phyloP scores from a whole-genome alignment of 257 asterid species.

The Solanum dulcamara region DNA sequence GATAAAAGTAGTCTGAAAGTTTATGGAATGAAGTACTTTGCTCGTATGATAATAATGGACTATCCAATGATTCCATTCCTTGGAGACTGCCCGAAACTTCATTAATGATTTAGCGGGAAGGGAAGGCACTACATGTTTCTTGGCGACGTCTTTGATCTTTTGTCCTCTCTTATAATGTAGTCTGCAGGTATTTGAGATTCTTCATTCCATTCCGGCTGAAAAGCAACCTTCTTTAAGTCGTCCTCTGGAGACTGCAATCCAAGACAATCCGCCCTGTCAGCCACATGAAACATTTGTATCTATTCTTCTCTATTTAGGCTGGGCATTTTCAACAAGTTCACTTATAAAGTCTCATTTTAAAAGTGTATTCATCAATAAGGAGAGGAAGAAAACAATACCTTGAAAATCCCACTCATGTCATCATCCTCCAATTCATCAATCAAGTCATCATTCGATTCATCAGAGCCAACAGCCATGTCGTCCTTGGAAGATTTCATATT shows the following conservation, averaged over 20 bases:
- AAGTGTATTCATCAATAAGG: neutral
- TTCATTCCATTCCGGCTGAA: neutral
- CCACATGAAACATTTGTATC: neutral
- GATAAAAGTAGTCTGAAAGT: slow-evolving; percentile 34
- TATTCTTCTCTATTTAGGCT: neutral
- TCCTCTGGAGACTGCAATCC: neutral
- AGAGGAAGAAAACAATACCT: neutral
- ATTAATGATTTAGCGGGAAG: slow-evolving; percentile 39
- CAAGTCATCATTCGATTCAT: neutral
- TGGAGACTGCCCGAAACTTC: slow-evolving; percentile 27
- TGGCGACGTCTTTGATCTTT: slow-evolving; percentile 19
- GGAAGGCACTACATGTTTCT: slow-evolving; percentile 16
- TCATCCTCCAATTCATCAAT: neutral
- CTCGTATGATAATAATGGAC: slow-evolving; percentile 26
- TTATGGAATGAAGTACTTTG: slow-evolving; percentile 27
- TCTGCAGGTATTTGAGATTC: neutral
- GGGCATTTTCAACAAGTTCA: neutral
- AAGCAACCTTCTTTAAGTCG: neutral
- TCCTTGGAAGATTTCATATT: neutral
- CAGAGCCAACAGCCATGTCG: neutral
- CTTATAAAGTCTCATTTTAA: neutral
- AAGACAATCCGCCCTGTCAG: neutral
- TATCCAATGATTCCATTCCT: slow-evolving; percentile 31
- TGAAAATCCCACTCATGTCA: too few species aligned
- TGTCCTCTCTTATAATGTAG: neutral